These are phyloP conservation scores for Liquidambar formosana DNA, from an alignment of 164 flowering plant species.

Conservation along the genomic window DNA sequence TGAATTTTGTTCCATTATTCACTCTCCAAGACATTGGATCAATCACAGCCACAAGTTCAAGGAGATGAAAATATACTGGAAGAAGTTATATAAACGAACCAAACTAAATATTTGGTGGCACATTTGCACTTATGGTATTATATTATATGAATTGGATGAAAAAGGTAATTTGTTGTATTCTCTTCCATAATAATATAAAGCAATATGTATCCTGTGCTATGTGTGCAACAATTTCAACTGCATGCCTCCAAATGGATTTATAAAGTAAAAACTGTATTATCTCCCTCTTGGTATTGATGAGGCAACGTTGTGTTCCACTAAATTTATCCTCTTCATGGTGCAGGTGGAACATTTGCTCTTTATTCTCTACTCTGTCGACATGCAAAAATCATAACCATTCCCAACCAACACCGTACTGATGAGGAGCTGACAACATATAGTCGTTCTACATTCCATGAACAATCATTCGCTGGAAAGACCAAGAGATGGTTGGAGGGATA, in stretches of 20 bases:
- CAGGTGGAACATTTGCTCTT: conserved; percentile 97
- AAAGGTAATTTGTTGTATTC: not conserved
- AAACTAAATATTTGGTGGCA: too few relatives aligned
- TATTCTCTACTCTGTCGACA: conserved; percentile 95
- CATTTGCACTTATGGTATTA: too few relatives aligned
- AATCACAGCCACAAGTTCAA: not conserved
- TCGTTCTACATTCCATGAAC: conserved; percentile 63
- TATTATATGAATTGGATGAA: not conserved
- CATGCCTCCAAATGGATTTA: not conserved
- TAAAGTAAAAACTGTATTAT: conserved; percentile 1
- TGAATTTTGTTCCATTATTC: not conserved
- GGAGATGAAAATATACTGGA: not conserved
- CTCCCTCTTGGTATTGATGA: not conserved
- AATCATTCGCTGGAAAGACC: conserved; percentile 88
- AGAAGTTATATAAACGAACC: not conserved
- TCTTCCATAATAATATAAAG: not conserved
- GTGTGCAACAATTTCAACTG: not conserved
- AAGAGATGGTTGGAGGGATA: conserved; percentile 80
- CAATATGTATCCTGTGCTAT: not conserved
- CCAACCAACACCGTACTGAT: conserved; percentile 90
- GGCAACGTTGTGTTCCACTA: not conserved
- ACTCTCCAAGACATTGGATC: not conserved
- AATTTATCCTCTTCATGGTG: conserved; percentile 6
- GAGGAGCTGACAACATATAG: conserved; percentile 92
- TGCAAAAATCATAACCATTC: conserved; percentile 82